Conservation (phyloP, 2,329 filamentous ascomycete species). For the Pseudogymnoascus sp. region DNA sequence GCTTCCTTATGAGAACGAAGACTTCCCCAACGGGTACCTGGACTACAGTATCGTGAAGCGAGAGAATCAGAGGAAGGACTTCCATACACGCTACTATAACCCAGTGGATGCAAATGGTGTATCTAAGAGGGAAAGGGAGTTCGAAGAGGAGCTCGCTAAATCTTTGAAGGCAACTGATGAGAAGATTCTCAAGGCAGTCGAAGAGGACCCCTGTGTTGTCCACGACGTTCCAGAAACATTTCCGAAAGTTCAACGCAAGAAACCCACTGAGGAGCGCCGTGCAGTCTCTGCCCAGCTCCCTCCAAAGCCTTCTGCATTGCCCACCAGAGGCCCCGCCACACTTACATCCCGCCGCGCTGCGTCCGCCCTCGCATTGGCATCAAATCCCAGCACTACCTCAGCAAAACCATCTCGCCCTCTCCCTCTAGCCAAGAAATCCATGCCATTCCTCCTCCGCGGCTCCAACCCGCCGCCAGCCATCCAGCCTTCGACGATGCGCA, state of each 20-base stretch:
- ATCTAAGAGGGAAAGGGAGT: conserved; percentile 51
- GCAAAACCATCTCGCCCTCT: conserved; percentile 25
- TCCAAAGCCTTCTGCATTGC: conserved; percentile 19
- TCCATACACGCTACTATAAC: conserved; percentile 51
- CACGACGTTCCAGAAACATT: conserved; percentile 44
- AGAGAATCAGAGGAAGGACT: conserved; percentile 52
- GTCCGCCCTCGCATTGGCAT: conserved; percentile 40
- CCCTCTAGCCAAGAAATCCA: conserved; percentile 28
- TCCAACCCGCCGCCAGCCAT: conserved; percentile 32
- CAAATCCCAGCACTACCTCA: conserved; percentile 24
- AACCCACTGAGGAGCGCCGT: neutral
- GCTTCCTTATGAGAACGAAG: conserved; percentile 60
- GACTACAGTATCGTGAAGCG: conserved; percentile 50
- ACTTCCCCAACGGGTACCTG: conserved; percentile 49
- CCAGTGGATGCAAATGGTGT: conserved; percentile 60
- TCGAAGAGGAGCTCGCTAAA: conserved; percentile 38
- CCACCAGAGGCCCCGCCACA: conserved; percentile 37
- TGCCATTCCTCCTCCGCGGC: conserved; percentile 18
- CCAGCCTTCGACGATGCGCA: conserved; percentile 43
- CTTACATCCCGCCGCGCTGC: conserved; percentile 47
- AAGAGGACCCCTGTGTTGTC: conserved; percentile 52
- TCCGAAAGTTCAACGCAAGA: conserved; percentile 25
- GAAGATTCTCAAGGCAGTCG: conserved; percentile 57
- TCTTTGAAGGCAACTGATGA: conserved; percentile 51
- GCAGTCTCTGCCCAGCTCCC: neutral